These are phyloP conservation scores for Amanita muscaria DNA, from an alignment of 768 basidiomycete species.

Conservation along the genomic window DNA sequence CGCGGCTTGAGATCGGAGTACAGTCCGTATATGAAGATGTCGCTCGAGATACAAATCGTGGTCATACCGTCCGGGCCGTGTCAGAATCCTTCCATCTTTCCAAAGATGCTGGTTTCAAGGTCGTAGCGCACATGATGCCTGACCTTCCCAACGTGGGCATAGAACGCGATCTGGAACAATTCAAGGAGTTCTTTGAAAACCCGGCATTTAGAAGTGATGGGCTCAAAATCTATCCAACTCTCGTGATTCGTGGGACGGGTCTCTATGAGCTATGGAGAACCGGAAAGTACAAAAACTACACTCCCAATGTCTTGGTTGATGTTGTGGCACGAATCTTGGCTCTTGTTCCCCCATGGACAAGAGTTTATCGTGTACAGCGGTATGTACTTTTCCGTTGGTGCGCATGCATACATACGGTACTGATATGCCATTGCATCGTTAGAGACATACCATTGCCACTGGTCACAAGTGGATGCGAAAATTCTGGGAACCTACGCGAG, in stretches of 20 bases:
- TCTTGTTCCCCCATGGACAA: constrained; percentile 95
- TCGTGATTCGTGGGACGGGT: constrained; percentile 96
- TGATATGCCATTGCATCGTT: constrained; percentile 14
- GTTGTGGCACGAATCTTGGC: constrained; percentile 95
- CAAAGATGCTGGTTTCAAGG: constrained; percentile 99
- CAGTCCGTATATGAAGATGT: constrained; percentile 99
- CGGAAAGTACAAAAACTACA: constrained; percentile 98
- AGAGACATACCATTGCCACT: constrained; percentile 97
- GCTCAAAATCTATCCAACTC: constrained; percentile 94
- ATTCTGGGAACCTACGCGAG: constrained; percentile 94
- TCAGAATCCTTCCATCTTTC: constrained; percentile 95
- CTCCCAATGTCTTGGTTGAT: constrained; percentile 96
- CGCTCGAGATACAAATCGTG: constrained; percentile 96
- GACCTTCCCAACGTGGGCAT: constrained; percentile 96
- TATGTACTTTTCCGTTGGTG: constrained; percentile 20
- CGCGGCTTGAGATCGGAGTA: constrained; percentile 95
- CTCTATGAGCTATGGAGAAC: constrained; percentile 95
- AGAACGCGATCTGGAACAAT: constrained; percentile 95
- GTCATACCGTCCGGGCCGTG: constrained; percentile 96
- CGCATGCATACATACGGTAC: constrained; percentile 46
- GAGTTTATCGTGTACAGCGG: constrained; percentile 97
- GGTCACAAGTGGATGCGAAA: constrained; percentile 95
- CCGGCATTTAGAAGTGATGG: constrained; percentile 96
- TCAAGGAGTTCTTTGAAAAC: constrained; percentile 99
- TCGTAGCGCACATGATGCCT: constrained; percentile 99